These are phyloP conservation scores for Licmophora abbreviata DNA, from an alignment of 108 stramenopile genomes.

Conservation along the genomic window DNA sequence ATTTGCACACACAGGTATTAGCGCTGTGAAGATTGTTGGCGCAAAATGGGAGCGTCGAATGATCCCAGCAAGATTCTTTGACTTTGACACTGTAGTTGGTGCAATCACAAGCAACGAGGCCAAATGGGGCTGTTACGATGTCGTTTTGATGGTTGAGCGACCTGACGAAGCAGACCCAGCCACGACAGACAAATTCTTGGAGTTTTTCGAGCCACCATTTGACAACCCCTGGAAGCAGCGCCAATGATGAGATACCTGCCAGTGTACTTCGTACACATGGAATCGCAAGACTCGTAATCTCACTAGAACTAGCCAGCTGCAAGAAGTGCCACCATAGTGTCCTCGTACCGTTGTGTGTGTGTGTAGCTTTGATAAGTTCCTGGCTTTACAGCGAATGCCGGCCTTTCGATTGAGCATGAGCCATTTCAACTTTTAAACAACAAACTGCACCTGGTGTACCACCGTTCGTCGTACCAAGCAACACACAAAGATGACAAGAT, in stretches of 20 bases:
- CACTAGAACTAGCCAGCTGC: too few relatives aligned
- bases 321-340: too few relatives aligned
- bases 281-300: too few relatives aligned
- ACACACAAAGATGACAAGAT: too few relatives aligned
- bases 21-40: constrained; percentile 71
- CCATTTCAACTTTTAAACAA: too few relatives aligned
- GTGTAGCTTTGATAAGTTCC: too few relatives aligned
- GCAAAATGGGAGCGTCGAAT: constrained; percentile 49
- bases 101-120: constrained; percentile 71
- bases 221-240: constrained; percentile 53
- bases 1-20: too few relatives aligned
- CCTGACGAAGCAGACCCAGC: constrained; percentile 52
- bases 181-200: constrained; percentile 52
- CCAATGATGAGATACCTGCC: too few relatives aligned
- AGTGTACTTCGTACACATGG: not conserved
- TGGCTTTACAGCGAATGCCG: not conserved
- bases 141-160: constrained; percentile 70
- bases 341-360: too few relatives aligned
- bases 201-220: constrained; percentile 78
- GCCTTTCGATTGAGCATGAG: too few relatives aligned
- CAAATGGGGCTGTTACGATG: constrained; percentile 77
- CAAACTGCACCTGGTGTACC: too few relatives aligned
- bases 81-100: constrained; percentile 75
- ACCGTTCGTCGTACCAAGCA: too few relatives aligned
- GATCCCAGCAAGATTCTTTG: constrained; percentile 56